These are phyloP conservation scores for Xylaria intraflava DNA, from an alignment of 495 filamentous ascomycete species.

Conservation along the genomic window DNA sequence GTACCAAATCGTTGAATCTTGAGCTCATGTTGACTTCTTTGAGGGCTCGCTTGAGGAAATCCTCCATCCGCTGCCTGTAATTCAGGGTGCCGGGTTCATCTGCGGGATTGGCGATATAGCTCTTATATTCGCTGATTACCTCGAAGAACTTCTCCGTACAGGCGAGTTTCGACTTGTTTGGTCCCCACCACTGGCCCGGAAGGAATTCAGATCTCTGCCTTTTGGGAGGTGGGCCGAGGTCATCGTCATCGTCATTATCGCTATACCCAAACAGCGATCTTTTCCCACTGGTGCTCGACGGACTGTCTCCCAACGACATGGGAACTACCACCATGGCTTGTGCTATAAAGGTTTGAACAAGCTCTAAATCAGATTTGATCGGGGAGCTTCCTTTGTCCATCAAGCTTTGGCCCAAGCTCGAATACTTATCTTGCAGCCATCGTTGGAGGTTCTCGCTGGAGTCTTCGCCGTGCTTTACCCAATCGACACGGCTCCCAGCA, in stretches of 20 bases:
- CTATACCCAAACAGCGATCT: background rate
- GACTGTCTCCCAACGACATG: background rate
- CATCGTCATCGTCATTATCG: background rate
- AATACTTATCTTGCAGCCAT: background rate
- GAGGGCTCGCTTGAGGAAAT: constrained; percentile 1
- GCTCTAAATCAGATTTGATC: background rate
- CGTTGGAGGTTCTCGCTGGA: background rate
- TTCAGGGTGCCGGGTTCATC: background rate
- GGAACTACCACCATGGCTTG: background rate
- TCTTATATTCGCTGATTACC: constrained; percentile 1
- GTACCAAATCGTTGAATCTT: background rate
- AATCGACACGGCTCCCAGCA: background rate
- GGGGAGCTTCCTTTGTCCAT: background rate
- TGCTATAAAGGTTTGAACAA: background rate
- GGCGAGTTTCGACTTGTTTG: constrained; percentile 1
- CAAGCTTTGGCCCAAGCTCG: background rate
- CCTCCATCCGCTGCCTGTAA: background rate
- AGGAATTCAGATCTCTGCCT: background rate
- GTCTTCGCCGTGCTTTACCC: background rate
- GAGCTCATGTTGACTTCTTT: background rate
- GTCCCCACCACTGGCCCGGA: background rate
- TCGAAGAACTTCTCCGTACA: constrained; percentile 1
- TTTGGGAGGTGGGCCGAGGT: background rate
- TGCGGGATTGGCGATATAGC: background rate
- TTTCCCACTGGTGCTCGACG: background rate